Evolutionary conservation across 2,329 filamentous ascomycete species (phyloP).

Genomic region (Scytalidium lignicola): DNA sequence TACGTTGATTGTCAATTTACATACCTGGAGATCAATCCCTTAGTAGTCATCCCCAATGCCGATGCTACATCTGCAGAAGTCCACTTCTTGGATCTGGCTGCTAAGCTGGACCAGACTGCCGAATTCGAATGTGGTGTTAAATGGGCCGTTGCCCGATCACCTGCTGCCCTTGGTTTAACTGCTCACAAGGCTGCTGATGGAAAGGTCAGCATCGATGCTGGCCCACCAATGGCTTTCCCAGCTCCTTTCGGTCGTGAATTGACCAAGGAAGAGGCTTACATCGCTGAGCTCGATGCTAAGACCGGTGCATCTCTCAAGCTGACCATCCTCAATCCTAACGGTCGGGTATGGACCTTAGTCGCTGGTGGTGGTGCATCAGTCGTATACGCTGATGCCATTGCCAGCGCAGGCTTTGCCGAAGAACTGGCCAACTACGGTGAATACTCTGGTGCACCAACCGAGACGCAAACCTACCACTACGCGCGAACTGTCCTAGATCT

Average conservation of each 20-base stretch:
- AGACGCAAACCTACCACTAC: conserved; percentile 99
- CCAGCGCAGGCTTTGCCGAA: conserved; percentile 87
- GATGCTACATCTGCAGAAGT: conserved; percentile 89
- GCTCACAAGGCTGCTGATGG: conserved; percentile 55
- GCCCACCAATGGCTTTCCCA: conserved; percentile 97
- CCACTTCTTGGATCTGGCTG: conserved; percentile 96
- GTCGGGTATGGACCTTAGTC: conserved; percentile 96
- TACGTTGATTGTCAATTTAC: conserved; percentile 99
- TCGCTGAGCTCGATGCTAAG: conserved; percentile 97
- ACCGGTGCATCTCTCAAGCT: conserved; percentile 98
- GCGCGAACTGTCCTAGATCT: conserved; percentile 94
- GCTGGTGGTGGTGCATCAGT: conserved; percentile 99
- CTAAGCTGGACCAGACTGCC: conserved; percentile 97
- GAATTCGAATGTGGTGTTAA: conserved; percentile 99
- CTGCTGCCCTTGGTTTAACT: conserved; percentile 80
- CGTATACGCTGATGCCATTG: conserved; percentile 98
- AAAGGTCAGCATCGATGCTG: conserved; percentile 91
- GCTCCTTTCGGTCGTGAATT: conserved; percentile 98
- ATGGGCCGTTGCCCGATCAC: conserved; percentile 94
- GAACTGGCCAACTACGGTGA: conserved; percentile 99
- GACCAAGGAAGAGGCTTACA: conserved; percentile 98
- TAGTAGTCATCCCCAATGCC: conserved; percentile 94
- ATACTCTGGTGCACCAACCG: conserved; percentile 97
- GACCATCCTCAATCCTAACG: conserved; percentile 85
- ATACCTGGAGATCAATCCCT: conserved; percentile 99